These are phyloP conservation scores for Colletotrichum aenigma DNA, from an alignment of 2,329 filamentous ascomycete genomes.

Conservation along the genomic window DNA sequence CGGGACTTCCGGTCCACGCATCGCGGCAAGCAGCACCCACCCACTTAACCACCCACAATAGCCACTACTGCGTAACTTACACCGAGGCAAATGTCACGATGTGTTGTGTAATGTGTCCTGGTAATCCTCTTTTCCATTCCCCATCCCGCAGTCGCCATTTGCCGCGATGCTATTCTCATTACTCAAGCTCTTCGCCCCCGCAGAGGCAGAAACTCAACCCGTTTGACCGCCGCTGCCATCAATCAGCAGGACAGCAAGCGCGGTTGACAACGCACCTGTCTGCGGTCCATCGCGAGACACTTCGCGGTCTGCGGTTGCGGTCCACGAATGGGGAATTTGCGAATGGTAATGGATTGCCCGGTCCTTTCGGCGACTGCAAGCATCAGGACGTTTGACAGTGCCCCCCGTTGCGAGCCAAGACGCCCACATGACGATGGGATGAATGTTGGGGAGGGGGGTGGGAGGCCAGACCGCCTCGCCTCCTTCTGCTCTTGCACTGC, in stretches of 20 bases:
- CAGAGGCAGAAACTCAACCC: neutral
- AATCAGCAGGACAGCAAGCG: neutral
- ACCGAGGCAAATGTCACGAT: neutral
- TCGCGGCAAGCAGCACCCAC: neutral
- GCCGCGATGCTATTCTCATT: neutral
- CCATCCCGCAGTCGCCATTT: neutral
- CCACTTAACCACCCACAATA: neutral
- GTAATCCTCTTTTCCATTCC: neutral
- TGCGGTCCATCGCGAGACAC: neutral
- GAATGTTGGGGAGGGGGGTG: neutral
- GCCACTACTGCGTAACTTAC: neutral
- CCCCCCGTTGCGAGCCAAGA: neutral
- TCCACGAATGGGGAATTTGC: slow-evolving; percentile 20
- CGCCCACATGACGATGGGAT: slow-evolving; percentile 13
- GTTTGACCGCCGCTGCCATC: neutral
- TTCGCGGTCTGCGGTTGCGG: neutral
- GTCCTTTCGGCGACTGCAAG: neutral
- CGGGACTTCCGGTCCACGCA: neutral
- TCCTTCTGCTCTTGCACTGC: neutral
- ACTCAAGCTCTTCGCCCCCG: neutral
- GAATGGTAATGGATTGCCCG: slow-evolving; percentile 18
- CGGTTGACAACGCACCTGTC: neutral
- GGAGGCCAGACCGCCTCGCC: slow-evolving; percentile 5
- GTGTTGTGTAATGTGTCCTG: neutral
- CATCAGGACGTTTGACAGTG: neutral